These are phyloP conservation scores for Sclerotinia spermophila DNA, from an alignment of 2,329 filamentous ascomycete genomes.

Conservation along the genomic window DNA sequence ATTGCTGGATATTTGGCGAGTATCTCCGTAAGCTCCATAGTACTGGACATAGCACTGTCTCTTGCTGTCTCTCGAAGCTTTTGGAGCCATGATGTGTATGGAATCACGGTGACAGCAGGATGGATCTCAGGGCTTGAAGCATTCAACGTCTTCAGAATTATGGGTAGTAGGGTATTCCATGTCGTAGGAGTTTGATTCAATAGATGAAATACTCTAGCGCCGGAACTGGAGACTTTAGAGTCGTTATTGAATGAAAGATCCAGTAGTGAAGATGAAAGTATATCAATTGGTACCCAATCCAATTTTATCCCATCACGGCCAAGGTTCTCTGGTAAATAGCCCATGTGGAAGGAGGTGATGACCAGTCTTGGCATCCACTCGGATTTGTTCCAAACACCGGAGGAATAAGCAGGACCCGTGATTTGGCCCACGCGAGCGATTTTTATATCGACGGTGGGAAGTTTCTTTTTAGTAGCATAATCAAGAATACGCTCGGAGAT, in stretches of 20 bases:
- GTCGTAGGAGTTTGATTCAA: neutral
- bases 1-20: slow-evolving; percentile 7
- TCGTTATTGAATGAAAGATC: neutral
- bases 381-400: neutral
- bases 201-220: neutral
- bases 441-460: slow-evolving; percentile 39
- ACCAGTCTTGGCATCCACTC: slow-evolving; percentile 11
- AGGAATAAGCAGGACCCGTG: slow-evolving; percentile 35
- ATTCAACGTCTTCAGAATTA: slow-evolving; percentile 2
- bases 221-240: neutral
- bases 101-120: neutral
- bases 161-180: neutral
- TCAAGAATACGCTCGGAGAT: slow-evolving; percentile 43
- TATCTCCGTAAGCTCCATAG: neutral
- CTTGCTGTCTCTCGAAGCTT: slow-evolving; percentile 3
- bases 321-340: neutral
- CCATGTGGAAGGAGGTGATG: neutral
- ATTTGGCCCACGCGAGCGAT: slow-evolving; percentile 48
- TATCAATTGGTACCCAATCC: slow-evolving; percentile 14
- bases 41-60: neutral
- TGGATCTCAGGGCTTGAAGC: neutral
- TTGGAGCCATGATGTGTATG: neutral
- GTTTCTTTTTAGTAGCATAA: slow-evolving; percentile 34
- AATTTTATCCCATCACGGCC: neutral
- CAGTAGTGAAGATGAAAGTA: neutral